These are phyloP conservation scores for Lithohypha guttulata DNA, from an alignment of 2,329 filamentous ascomycete species.

Conservation along the genomic window DNA sequence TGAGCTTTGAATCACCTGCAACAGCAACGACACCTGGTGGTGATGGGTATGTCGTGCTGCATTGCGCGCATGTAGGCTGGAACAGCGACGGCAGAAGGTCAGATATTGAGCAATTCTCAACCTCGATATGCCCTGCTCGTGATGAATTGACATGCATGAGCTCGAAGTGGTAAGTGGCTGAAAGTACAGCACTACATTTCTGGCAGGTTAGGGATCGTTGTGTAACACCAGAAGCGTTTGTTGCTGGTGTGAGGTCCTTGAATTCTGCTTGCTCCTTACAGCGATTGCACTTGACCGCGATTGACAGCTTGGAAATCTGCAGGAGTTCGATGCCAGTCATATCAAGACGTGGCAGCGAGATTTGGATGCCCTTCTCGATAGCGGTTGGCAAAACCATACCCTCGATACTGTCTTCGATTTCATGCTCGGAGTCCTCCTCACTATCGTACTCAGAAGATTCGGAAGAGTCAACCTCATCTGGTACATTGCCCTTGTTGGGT, in stretches of 20 bases:
- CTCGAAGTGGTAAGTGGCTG: conserved; percentile 48
- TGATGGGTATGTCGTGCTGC: conserved; percentile 54
- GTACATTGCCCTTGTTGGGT: conserved; percentile 25
- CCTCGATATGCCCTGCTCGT: conserved; percentile 68
- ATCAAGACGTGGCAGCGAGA: conserved; percentile 69
- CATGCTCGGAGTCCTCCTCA: conserved; percentile 20
- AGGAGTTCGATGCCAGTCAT: conserved; percentile 68
- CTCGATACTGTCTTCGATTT: conserved; percentile 29
- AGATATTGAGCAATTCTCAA: conserved; percentile 60
- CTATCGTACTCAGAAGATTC: conserved; percentile 40
- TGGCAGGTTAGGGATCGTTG: conserved; percentile 39
- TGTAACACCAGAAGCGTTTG: conserved; percentile 6
- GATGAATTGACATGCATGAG: conserved; percentile 62
- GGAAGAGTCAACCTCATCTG: conserved; percentile 31
- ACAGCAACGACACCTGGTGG: conserved; percentile 57
- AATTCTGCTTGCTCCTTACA: conserved; percentile 67
- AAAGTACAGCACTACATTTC: conserved; percentile 39
- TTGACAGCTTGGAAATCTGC: conserved; percentile 53
- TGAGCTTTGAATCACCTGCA: conserved; percentile 60
- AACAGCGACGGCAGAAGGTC: conserved; percentile 74
- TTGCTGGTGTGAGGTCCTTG: conserved; percentile 45
- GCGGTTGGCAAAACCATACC: conserved; percentile 31
- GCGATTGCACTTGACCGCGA: conserved; percentile 66
- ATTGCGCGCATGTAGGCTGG: conserved; percentile 64
- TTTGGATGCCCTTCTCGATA: conserved; percentile 48